phyloP scores from a whole-genome alignment of 2,329 filamentous ascomycete genomes.

The Helicocarpus griseus region DNA sequence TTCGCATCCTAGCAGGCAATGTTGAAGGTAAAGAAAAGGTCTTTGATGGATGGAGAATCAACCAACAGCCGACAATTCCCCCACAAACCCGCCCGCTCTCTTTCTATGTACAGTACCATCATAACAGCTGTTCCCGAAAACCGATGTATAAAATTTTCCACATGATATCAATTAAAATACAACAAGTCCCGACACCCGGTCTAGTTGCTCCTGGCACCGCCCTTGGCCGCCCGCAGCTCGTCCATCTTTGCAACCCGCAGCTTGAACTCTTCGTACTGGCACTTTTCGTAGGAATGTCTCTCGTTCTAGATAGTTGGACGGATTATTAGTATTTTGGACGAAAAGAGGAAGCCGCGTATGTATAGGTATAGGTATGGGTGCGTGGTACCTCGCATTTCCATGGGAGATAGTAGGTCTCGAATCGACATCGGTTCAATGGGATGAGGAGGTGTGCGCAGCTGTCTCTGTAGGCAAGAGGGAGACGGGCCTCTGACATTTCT shows the following conservation, averaged over 20 bases:
- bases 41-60: background rate
- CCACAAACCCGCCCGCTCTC: background rate
- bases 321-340: constrained; percentile 6
- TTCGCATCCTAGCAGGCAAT: background rate
- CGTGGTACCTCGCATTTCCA: constrained; percentile 86
- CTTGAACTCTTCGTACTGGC: constrained; percentile 98
- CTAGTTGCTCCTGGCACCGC: constrained; percentile 68
- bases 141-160: background rate
- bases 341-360: background rate
- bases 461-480: constrained; percentile 87
- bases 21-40: background rate
- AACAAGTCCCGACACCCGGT: background rate
- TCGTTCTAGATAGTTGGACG: constrained; percentile 56
- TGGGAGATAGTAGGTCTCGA: constrained; percentile 83
- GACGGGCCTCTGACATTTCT: constrained; percentile 84
- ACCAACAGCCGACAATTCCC: background rate
- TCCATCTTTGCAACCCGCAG: constrained; percentile 98
- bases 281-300: constrained; percentile 97
- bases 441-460: constrained; percentile 92
- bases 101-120: background rate
- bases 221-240: constrained; percentile 79
- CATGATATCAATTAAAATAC: background rate
- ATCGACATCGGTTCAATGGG: constrained; percentile 88
- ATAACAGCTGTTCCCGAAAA: background rate
- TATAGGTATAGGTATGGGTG: background rate